Evolutionary conservation across 2,329 filamentous ascomycete species (phyloP), one percentile per base, ranked within the genome.

Genomic region (Pseudogymnoascus sp.): DNA sequence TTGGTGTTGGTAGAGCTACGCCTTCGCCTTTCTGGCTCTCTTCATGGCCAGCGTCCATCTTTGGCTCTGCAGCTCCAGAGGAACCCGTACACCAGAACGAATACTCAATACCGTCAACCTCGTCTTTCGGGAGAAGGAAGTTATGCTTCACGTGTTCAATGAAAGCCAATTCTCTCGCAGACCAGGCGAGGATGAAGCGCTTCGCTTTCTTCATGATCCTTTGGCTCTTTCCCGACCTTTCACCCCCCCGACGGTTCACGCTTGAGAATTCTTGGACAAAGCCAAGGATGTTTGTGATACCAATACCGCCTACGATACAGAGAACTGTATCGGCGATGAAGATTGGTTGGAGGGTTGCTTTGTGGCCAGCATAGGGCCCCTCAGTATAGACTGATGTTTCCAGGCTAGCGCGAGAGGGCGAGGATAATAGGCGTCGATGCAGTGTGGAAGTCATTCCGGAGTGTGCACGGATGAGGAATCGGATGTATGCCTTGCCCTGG

Each of bases 181-280:
- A 69, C 70, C 70, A 71, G 4, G 69, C 69, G 1, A 71, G 66
- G 8, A 71, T 65, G 16, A 71, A 69, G 6, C 67, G 66, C 26
- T 45, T 67, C 0, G 69, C 63, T 5, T 65, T 66, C 42, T 60
- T 64, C 69, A 71, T 69, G 6, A 67, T 62, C 1, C 65, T 54
- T 5, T 31, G 45, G 2, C 12, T n/a, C 6, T 51, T 64, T 21
- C n/a, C 57, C 2, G 61, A n/a, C 0, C 5, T 51, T 12, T 65
- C 61, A 8, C 64, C 62, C 5, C 36, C 36, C 12, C 16, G 57
- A 10, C 64, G 26, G 18, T 57, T 14, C 10, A 51, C 37, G 40
- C 23, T 65, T 7, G 61, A 51, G 51, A 67, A 71, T 45, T 67
- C 67, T 54, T 71, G 70, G 1, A 71, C 51, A 5, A 57, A 57